Percentiles rank a stretch among this genome's conserved stretches.
phyloP scores from a whole-genome alignment of 225 moss, liverwort and hornwort species.

The Marchantia polymorpha region DNA sequence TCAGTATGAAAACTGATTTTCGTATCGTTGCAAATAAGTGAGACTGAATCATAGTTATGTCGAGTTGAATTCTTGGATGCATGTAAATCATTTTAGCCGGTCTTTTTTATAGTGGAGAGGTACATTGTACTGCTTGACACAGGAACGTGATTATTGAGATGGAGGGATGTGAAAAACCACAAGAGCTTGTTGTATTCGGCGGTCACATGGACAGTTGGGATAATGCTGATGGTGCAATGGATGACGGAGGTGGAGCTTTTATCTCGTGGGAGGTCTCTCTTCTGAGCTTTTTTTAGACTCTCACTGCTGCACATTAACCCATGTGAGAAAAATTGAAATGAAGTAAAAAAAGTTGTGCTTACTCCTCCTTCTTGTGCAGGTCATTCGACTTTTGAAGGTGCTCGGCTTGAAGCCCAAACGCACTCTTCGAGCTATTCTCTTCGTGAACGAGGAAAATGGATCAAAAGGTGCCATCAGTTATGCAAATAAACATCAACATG shows the following conservation, averaged over 20 bases:
- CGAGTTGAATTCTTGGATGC: too few relatives aligned
- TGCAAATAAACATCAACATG: slow-evolving; percentile 50
- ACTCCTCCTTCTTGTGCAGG: slow-evolving; percentile 18
- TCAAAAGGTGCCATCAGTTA: slow-evolving; percentile 62
- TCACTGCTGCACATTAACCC: background rate
- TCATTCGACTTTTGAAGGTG: slow-evolving; percentile 30
- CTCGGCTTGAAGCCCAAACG: slow-evolving; percentile 60
- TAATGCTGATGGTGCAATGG: slow-evolving; percentile 84
- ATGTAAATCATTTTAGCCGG: background rate
- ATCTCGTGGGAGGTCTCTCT: slow-evolving; percentile 65
- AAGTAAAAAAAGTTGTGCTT: background rate
- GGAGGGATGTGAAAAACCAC: slow-evolving; percentile 52
- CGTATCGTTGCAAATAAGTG: too few relatives aligned
- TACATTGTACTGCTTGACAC: slow-evolving; percentile 2
- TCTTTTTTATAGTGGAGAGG: background rate
- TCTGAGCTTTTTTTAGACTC: background rate
- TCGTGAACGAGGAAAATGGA: slow-evolving; percentile 89
- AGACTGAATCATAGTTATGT: too few relatives aligned
- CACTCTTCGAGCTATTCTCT: slow-evolving; percentile 70
- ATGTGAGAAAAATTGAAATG: background rate
- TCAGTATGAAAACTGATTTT: too few relatives aligned
- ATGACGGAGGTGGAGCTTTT: slow-evolving; percentile 86
- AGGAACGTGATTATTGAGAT: slow-evolving; percentile 75
- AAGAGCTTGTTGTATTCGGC: slow-evolving; percentile 70
- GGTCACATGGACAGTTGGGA: slow-evolving; percentile 96